Percentiles rank a stretch among this genome's conserved stretches.
These are phyloP conservation scores for Coemansia sp. DNA, from an alignment of 192 early-diverging fungal genomes.

Conservation along the genomic window DNA sequence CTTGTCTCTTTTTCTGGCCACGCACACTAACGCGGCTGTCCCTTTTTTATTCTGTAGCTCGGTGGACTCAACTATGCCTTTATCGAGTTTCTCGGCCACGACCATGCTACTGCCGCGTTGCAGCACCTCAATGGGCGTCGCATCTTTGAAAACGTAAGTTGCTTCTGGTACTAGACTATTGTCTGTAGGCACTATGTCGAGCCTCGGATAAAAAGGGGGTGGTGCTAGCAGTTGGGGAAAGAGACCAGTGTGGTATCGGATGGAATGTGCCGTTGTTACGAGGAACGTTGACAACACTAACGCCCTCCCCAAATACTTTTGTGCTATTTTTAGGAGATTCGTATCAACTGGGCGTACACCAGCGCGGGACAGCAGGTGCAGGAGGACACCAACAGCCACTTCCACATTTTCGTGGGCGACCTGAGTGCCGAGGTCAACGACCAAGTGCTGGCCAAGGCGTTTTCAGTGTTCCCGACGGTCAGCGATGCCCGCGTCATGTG, in stretches of 20 bases:
- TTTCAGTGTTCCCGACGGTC: slow-evolving; percentile 50
- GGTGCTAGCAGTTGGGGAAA: too few species aligned
- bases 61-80: slow-evolving; percentile 86
- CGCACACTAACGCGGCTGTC: neutral
- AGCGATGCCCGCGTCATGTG: slow-evolving; percentile 93
- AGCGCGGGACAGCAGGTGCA: slow-evolving; percentile 42
- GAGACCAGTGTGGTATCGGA: neutral
- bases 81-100: slow-evolving; percentile 75
- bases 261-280: neutral
- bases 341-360: slow-evolving; percentile 56
- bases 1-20: slow-evolving; percentile 4
- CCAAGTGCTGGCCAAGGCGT: slow-evolving; percentile 74
- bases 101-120: slow-evolving; percentile 69
- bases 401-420: slow-evolving; percentile 92
- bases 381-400: slow-evolving; percentile 74
- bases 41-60: slow-evolving; percentile 30
- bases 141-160: slow-evolving; percentile 31
- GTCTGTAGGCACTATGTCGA: neutral
- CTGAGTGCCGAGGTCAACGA: slow-evolving; percentile 88
- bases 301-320: neutral
- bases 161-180: neutral
- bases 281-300: neutral
- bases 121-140: slow-evolving; percentile 66
- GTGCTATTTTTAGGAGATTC: slow-evolving; percentile 33
- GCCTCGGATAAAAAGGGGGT: neutral